Conservation (phyloP, 202 grass and related monocot genomes). For the Zizania palustris region DNA sequence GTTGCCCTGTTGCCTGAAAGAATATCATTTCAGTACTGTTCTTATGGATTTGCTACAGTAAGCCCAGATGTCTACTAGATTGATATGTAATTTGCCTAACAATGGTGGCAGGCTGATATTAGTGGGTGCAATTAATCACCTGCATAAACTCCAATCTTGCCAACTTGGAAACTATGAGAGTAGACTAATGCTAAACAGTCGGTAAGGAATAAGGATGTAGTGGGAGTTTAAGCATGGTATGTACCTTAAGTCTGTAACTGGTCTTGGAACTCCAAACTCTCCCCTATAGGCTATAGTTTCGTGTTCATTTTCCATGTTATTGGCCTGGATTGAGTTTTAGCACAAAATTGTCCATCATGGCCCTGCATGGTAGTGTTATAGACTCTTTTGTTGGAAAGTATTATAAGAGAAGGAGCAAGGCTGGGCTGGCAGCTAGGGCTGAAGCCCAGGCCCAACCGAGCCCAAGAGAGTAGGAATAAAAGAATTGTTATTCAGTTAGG, state of each 20-base stretch:
- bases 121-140: conserved; percentile 19
- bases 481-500: too few species aligned
- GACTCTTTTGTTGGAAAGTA: too few species aligned
- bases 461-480: too few species aligned
- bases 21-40: too few species aligned
- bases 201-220: too few species aligned
- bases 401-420: too few species aligned
- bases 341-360: neutral
- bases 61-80: neutral
- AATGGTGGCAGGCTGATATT: conserved; percentile 4
- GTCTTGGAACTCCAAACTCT: neutral
- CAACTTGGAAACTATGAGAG: too few species aligned
- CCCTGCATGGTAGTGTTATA: too few species aligned
- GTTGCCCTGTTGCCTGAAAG: neutral
- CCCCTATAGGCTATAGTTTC: too few species aligned
- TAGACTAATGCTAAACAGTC: too few species aligned
- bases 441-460: too few species aligned
- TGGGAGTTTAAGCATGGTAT: conserved; percentile 6
- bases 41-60: conserved; percentile 28
- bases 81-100: neutral
- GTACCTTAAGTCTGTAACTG: neutral
- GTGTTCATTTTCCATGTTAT: neutral
- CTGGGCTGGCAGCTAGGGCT: too few species aligned
- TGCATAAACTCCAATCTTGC: neutral
- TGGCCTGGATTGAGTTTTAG: conserved; percentile 7